Base-by-base conservation (phyloP, 1,284 basidiomycete species). In the Chalciporus sp. region DNA sequence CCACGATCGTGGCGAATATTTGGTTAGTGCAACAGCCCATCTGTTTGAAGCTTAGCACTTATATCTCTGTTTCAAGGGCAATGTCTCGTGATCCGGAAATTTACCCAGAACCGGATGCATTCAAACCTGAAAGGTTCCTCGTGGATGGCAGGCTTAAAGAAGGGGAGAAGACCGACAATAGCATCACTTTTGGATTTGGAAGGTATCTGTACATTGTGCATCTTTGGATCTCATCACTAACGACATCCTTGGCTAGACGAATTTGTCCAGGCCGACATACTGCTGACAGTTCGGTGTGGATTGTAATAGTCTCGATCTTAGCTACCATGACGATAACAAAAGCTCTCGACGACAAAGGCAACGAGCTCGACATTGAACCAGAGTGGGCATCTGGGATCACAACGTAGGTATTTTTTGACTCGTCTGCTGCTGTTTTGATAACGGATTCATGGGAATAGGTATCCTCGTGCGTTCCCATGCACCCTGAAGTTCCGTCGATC, bases 181-280 rank as follows among this genome's bases (percentile, higher is more conserved):
- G 49, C 14, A 8, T 72, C 47, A 65, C 63, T 3, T 80, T 75
- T 59, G 79, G 80, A 3, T 80, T 79, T 57, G 80, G 80, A 12
- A 67, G 74, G 51, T 71, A 53, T 46, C 7, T 29, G 48, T 37
- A 41, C n/a, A 8, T 17, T 23, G 33, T 41, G 23, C 51, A 19
- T 4, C 17, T 16, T 40, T 12, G 7, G n/a, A 35, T 26, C 10
- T 1, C 4, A 5, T 42, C 27, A 2, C 43, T 7, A 8, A 53
- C 48, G n/a, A 17, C n/a, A 2, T 8, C n/a, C n/a, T n/a, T 51
- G 3, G 10, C 29, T 26, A 52, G 59, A 23, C 52, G 69, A 12
- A 46, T 68, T 9, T 70, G 71, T 27, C 67, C 60, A 10, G 70
- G 70, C 7, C 62, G 66, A 17, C 49, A 62, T 49, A 23, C 45